Evolutionary conservation across 2,329 filamentous ascomycete species (phyloP).

Genomic region (Diaporthe longicolla): DNA sequence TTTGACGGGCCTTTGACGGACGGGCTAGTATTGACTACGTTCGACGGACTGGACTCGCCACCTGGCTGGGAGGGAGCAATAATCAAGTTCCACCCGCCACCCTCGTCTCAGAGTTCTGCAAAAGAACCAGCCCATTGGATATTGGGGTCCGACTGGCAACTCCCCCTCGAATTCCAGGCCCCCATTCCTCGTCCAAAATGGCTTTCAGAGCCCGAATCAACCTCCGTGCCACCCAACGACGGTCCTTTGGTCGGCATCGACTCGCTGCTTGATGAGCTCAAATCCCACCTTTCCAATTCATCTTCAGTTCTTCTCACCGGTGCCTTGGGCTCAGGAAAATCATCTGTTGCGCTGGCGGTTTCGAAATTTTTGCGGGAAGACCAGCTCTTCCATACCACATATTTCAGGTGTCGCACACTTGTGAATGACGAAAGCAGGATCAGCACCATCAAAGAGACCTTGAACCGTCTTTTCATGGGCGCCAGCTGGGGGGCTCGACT

Average conservation of each 20-base stretch:
- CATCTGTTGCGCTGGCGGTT: slow-evolving; percentile 81
- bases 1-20: slow-evolving; percentile 90
- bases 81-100: slow-evolving; percentile 79
- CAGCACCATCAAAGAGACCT: slow-evolving; percentile 89
- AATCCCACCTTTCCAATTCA: slow-evolving; percentile 83
- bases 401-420: slow-evolving; percentile 88
- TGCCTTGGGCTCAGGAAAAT: slow-evolving; percentile 91
- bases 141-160: slow-evolving; percentile 80
- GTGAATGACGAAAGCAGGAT: slow-evolving; percentile 93
- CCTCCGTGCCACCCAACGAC: not conserved
- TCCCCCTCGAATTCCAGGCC: slow-evolving; percentile 81
- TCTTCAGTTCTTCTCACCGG: slow-evolving; percentile 93
- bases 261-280: slow-evolving; percentile 77
- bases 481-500: slow-evolving; percentile 93
- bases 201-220: slow-evolving; percentile 62
- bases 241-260: slow-evolving; percentile 88
- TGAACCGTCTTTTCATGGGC: slow-evolving; percentile 86
- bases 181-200: slow-evolving; percentile 77
- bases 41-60: slow-evolving; percentile 66
- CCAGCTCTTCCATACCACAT: slow-evolving; percentile 84
- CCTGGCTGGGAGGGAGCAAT: slow-evolving; percentile 87
- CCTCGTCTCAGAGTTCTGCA: slow-evolving; percentile 54
- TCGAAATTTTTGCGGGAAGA: slow-evolving; percentile 80
- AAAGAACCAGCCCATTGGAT: slow-evolving; percentile 77
- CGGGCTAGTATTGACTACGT: slow-evolving; percentile 80